phyloP scores from a whole-genome alignment of 2,329 filamentous ascomycete genomes.

The Penicillium brasilianum region DNA sequence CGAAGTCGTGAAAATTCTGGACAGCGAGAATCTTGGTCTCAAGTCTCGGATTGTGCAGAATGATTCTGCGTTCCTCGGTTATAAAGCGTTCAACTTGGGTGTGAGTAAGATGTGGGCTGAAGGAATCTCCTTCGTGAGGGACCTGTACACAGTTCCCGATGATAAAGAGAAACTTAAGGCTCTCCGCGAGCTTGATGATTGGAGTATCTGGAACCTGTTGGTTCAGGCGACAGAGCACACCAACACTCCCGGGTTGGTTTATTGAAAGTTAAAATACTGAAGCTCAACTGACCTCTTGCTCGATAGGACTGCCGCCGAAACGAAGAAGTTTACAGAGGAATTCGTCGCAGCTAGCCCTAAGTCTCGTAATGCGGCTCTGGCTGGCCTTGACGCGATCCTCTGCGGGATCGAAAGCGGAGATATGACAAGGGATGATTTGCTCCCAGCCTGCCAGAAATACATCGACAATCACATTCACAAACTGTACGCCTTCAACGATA shows the following conservation, averaged over 20 bases:
- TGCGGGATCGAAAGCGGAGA: conserved; percentile 35
- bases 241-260: conserved; percentile 41
- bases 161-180: conserved; percentile 36
- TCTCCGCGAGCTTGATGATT: conserved; percentile 50
- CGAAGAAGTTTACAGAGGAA: conserved; percentile 40
- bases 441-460: conserved; percentile 47
- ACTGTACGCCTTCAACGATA: conserved; percentile 53
- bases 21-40: conserved; percentile 49
- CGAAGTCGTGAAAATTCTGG: conserved; percentile 50
- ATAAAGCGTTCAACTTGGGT: conserved; percentile 46
- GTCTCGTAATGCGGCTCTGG: conserved; percentile 51
- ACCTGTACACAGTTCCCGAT: conserved; percentile 43
- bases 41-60: conserved; percentile 50
- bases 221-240: conserved; percentile 41
- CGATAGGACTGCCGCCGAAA: conserved; percentile 38
- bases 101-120: conserved; percentile 47
- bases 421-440: conserved; percentile 37
- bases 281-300: conserved; percentile 7
- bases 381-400: conserved; percentile 39
- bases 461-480: conserved; percentile 49
- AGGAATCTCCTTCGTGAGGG: conserved; percentile 42
- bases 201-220: conserved; percentile 53
- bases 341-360: conserved; percentile 43
- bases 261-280: background rate
- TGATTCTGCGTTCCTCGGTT: conserved; percentile 49